Evolutionary conservation across 805 yeast genomes (phyloP), one percentile per base, ranked within the genome.

Genomic region (Kluyveromyces dobzhanskii): DNA sequence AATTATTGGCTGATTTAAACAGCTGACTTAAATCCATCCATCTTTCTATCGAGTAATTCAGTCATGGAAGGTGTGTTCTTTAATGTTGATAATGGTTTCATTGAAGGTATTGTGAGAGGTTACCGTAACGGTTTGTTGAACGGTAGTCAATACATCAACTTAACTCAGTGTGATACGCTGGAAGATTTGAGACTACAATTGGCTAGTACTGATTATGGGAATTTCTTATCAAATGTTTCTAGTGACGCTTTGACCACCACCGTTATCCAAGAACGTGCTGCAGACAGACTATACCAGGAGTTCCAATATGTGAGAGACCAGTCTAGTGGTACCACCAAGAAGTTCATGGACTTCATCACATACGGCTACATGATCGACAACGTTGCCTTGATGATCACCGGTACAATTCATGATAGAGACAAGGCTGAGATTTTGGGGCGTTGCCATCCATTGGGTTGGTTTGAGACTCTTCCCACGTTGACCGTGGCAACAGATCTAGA

Each of bases 361-460:
- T 92, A 88, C 58, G 94, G 97, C 9, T 92, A 94, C 65, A 92
- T 92, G 99, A 94, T 92, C 56, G 98, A 92, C 66, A 92, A 92
- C 61, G 95, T 92, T 29, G 85, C 92, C 17, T 70, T 92, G 55
- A 83, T 92, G 82, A 90, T 92, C 56, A 88, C 97, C 1, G 99
- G 99, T 17, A 87, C 98, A 0, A 75, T 92, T 44, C 98, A 92
- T 59, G 94, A 88, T 56, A 75, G 97, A 54, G 96, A 94, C 62
- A 78, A 85, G 55, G 65, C 77, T 30, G 98, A 92, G 56, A 81
- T 94, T 38, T 71, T 92, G 54, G 78, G 78, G 43, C 79, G 96
- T 58, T 87, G 96, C 60, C 95, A 92, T 59, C 98, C 98, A 0
- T 70, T 92, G 51, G 99, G 99, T 32, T 88, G 97, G 96, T 92